phyloP scores from a whole-genome alignment of 768 basidiomycete genomes.

The Saitozyma sp. region DNA sequence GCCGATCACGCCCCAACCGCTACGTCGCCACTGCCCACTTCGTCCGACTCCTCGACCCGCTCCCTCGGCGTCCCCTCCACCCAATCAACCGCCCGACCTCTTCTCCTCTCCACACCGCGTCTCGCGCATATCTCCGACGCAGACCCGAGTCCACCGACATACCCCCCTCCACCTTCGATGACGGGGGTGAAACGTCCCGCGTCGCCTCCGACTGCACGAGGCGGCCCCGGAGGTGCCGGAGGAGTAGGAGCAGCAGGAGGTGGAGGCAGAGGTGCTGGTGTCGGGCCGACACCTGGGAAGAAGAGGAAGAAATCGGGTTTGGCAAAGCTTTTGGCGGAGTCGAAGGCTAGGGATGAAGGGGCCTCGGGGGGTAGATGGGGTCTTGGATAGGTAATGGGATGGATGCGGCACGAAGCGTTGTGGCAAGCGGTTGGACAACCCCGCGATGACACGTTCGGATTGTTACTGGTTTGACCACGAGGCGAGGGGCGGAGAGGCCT shows the following conservation, averaged over 20 bases:
- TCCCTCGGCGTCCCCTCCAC: no score
- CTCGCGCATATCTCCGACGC: constrained; percentile 25
- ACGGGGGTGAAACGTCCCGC: neutral
- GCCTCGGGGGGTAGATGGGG: constrained; percentile 23
- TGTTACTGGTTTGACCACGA: no score
- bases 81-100: neutral
- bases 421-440: no score
- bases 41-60: no score
- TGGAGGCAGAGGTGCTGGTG: constrained; percentile 2
- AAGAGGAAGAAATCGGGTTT: constrained; percentile 43
- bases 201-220: constrained; percentile 7
- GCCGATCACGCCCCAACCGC: no score
- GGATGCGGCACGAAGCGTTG: no score
- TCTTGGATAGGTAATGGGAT: constrained; percentile 21
- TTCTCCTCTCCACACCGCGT: constrained; percentile 14
- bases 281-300: constrained; percentile 10
- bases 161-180: constrained; percentile 10
- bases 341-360: constrained; percentile 28
- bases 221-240: neutral
- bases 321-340: constrained; percentile 44
- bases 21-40: no score
- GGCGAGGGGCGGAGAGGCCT: no score
- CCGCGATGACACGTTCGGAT: no score
- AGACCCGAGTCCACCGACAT: constrained; percentile 33
- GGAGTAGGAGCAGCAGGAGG: neutral